These are phyloP conservation scores for Yamagishiella unicocca DNA, from an alignment of 139 green algal species.

Conservation along the genomic window DNA sequence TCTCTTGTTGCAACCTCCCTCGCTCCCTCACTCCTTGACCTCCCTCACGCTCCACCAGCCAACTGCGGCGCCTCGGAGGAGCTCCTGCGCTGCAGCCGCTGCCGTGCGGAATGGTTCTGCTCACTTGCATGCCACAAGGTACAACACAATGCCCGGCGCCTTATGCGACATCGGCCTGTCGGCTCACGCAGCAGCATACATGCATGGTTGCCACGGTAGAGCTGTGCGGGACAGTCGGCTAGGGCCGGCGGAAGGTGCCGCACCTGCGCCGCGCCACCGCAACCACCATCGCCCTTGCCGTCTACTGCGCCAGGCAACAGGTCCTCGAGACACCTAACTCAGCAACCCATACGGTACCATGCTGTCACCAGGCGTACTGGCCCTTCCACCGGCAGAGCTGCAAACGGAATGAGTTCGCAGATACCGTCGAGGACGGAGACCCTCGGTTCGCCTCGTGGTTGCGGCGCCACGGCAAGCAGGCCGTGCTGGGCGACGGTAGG, in stretches of 20 bases:
- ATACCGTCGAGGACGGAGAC: conserved; percentile 80
- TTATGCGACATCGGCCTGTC: no score
- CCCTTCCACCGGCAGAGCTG: conserved; percentile 89
- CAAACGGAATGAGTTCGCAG: conserved; percentile 92
- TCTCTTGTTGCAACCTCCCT: no score
- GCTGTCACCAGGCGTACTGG: conserved; percentile 80
- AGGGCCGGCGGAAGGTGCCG: no score
- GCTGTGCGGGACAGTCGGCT: no score
- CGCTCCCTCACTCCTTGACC: neutral
- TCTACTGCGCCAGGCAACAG: no score
- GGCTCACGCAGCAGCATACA: no score
- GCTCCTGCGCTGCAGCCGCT: conserved; percentile 86
- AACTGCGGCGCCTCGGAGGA: conserved; percentile 81
- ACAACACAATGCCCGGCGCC: no score
- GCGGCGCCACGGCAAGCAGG: conserved; percentile 62
- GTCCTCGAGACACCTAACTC: no score
- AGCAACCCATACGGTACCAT: no score
- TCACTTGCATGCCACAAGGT: conserved; percentile 88
- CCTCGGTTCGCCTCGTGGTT: conserved; percentile 92
- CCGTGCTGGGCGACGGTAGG: conserved; percentile 30
- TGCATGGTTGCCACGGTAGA: no score
- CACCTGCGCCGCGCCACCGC: no score
- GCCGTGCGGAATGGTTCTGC: conserved; percentile 88
- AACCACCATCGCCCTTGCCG: no score
- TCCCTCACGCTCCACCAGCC: conserved; percentile 60